phyloP scores from a whole-genome alignment of 129 eudicot species.

The Chrysanthemum lavandulifolium region DNA sequence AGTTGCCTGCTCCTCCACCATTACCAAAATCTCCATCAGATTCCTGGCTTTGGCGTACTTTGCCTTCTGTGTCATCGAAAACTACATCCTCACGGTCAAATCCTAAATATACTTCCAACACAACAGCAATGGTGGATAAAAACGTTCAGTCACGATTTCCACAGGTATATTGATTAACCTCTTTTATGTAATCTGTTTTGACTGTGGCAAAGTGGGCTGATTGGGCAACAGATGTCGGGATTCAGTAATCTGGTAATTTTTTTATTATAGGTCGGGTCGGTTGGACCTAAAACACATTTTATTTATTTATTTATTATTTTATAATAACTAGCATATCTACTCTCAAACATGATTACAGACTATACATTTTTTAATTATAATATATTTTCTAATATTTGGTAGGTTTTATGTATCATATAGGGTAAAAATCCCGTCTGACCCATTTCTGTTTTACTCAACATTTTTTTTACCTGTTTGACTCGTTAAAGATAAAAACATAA shows the following conservation, averaged over 20 bases:
- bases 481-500: background rate
- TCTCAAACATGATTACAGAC: background rate
- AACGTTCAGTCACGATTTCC: conserved; percentile 30
- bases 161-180: conserved; percentile 27
- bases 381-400: background rate
- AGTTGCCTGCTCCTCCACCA: conserved; percentile 58
- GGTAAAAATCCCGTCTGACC: background rate
- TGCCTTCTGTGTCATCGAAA: conserved; percentile 55
- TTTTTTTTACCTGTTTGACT: background rate
- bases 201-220: background rate
- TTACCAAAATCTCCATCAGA: conserved; percentile 91
- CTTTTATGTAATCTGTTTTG: background rate
- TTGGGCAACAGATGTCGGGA: conserved; percentile 3
- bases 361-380: background rate
- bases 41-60: conserved; percentile 88
- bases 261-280: background rate
- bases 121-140: conserved; percentile 41
- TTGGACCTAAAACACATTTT: background rate
- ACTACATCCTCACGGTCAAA: conserved; percentile 31
- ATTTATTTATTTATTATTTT: background rate
- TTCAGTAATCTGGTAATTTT: background rate
- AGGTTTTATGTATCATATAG: background rate
- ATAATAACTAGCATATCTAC: background rate
- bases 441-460: background rate
- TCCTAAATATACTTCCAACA: conserved; percentile 26